A percentile compares a stretch with the other conserved stretches of the same genome.
These are phyloP conservation scores for Eimeria acervulina DNA, from an alignment of 169 alveolate genomes.

Conservation along the genomic window DNA sequence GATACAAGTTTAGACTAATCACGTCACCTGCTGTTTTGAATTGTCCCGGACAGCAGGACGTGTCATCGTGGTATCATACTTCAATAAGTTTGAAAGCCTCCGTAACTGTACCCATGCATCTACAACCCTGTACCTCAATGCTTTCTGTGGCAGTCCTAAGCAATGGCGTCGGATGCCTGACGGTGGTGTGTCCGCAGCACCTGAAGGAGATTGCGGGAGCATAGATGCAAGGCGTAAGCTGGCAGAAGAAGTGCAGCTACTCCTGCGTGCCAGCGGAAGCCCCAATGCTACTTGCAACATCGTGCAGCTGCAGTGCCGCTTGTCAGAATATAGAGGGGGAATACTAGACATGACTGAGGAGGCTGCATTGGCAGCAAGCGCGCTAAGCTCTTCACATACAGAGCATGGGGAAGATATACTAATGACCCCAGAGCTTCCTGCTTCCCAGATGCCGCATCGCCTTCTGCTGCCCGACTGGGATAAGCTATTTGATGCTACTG, in stretches of 20 bases:
- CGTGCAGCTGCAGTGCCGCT: constrained; percentile 77
- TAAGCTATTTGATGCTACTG: constrained; percentile 43
- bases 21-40: not conserved
- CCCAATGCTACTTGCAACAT: constrained; percentile 35
- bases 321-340: constrained; percentile 73
- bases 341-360: constrained; percentile 48
- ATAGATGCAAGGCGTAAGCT: constrained; percentile 17
- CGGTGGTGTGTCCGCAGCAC: constrained; percentile 44
- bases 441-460: constrained; percentile 4
- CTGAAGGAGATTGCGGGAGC: constrained; percentile 25
- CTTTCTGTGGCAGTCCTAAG: not conserved
- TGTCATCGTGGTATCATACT: not conserved
- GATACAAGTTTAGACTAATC: not conserved
- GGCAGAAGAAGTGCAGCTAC: constrained; percentile 45
- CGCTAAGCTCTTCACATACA: not conserved
- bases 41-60: not conserved
- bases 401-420: constrained; percentile 9
- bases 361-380: constrained; percentile 42
- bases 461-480: constrained; percentile 68
- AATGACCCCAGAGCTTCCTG: constrained; percentile 49
- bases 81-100: not conserved
- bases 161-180: not conserved
- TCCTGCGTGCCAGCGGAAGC: constrained; percentile 65
- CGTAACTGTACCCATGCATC: not conserved
- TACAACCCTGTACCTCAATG: not conserved